These are phyloP conservation scores for Pythium vanterpoolii DNA, from an alignment of 352 stramenopile genomes.

Conservation along the genomic window DNA sequence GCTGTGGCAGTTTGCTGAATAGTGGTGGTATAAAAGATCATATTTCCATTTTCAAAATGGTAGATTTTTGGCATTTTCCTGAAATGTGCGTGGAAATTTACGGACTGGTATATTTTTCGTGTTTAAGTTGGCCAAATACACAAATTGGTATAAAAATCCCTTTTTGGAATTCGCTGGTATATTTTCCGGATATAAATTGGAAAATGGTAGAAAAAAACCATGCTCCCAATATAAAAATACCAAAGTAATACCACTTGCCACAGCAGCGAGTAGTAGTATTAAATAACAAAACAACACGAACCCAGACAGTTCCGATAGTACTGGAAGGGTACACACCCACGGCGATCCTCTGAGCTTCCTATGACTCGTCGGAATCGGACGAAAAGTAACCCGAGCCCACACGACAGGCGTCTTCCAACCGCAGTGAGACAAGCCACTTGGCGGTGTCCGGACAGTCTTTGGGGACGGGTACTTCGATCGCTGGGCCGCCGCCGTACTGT, in stretches of 20 bases:
- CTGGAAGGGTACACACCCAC: neutral
- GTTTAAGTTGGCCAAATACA: no score
- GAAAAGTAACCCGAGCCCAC: conserved; percentile 58
- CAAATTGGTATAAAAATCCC: no score
- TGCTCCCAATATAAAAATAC: no score
- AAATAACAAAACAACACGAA: conserved; percentile 1
- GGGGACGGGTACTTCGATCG: conserved; percentile 67
- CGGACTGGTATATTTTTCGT: no score
- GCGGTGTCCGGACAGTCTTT: conserved; percentile 44
- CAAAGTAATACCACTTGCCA: neutral
- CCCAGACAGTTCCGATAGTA: neutral
- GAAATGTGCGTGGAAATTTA: no score
- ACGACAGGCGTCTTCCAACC: conserved; percentile 46
- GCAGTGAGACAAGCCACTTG: conserved; percentile 48
- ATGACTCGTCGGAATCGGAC: conserved; percentile 10
- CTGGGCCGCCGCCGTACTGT: conserved; percentile 64
- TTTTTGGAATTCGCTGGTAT: no score
- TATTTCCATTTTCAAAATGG: no score
- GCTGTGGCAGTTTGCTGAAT: no score
- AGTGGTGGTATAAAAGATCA: no score
- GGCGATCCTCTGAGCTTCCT: neutral
- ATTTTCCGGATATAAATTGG: no score
- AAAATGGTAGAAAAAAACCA: no score
- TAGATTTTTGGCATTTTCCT: no score
- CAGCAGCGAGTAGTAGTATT: neutral